Evolutionary conservation across 2,329 filamentous ascomycete genomes (phyloP), one percentile per base, ranked within the genome.

Genomic region (Xylariaceae sp.): DNA sequence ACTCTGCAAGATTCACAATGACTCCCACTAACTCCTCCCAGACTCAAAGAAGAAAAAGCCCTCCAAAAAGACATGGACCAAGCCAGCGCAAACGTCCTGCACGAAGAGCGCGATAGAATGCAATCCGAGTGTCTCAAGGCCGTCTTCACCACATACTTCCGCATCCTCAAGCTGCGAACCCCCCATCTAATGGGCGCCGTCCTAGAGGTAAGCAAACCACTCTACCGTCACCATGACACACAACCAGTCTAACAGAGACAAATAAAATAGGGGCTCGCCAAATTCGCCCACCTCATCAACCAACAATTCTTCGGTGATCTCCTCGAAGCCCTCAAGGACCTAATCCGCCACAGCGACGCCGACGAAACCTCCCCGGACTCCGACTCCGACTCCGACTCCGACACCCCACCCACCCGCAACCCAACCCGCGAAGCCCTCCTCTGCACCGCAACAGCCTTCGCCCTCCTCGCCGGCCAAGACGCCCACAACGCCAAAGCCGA

Each of bases 271-370:
- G 94, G 94, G 34, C 78, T 99, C 18, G 92, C 93, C 54, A 92
- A 92, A 71, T 99, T 96, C 72, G 88, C 92, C 2, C 94, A 97
- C 72, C 82, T 99, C 61, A 99, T 99, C 80, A 99, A 99, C 77
- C 92, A 99, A 71, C 91, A 99, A 72, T 97, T 99, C 79, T 99
- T 99, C 69, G 94, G 93, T 34, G 94, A 99, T 71, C 81, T 99
- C 35, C 83, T 99, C 9, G 94, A 97, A 75, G 93, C 92, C 0
- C 80, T 99, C 45, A 95, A 96, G 73, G 94, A 99, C 64, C 83
- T 99, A 50, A 93, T 97, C 68, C 84, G 85, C 3, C 85, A 92
- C 66, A 88, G 89, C 55, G 83, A 88, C 68, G 79, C 81, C 0
- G 78, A 81, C 13, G 79, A 79, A 2, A 76, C 79, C 1, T 76